phyloP scores from a whole-genome alignment of 345 rosid genomes.

The Gynandropsis gynandra region DNA sequence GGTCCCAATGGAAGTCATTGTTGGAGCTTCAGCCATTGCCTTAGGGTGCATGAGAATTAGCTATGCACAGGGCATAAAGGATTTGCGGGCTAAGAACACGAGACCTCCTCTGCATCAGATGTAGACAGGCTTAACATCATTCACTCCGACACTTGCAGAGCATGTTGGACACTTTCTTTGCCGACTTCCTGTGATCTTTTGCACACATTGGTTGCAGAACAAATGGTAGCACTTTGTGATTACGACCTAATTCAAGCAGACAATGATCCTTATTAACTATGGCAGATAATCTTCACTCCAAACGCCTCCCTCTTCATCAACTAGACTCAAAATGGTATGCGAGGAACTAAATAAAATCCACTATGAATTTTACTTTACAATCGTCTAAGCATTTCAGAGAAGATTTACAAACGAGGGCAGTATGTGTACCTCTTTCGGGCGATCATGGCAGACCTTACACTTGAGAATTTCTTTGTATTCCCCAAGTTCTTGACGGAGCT shows the following conservation, averaged over 20 bases:
- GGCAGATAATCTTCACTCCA: neutral
- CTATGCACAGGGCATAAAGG: too few species aligned
- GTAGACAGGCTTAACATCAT: slow-evolving; percentile 92
- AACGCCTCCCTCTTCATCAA: too few species aligned
- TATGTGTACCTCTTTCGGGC: slow-evolving; percentile 73
- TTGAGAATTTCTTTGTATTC: slow-evolving; percentile 89
- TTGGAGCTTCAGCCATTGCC: too few species aligned
- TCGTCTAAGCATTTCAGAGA: neutral
- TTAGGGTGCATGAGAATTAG: too few species aligned
- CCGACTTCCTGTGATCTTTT: slow-evolving; percentile 59
- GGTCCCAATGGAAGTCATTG: too few species aligned
- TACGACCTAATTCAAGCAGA: slow-evolving; percentile 59
- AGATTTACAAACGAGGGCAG: neutral
- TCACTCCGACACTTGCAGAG: slow-evolving; percentile 71
- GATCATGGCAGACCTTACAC: slow-evolving; percentile 79
- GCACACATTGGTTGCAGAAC: slow-evolving; percentile 85
- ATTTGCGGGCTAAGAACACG: too few species aligned
- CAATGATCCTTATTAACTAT: slow-evolving; percentile 5
- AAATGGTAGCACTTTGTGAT: slow-evolving; percentile 94
- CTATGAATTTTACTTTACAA: too few species aligned
- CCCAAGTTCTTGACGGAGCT: slow-evolving; percentile 67
- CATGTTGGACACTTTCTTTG: slow-evolving; percentile 89
- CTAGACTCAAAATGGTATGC: too few species aligned
- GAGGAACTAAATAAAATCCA: too few species aligned
- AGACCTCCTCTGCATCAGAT: slow-evolving; percentile 36